phyloP scores from a whole-genome alignment of 768 basidiomycete genomes.

The Royoungia palumana region DNA sequence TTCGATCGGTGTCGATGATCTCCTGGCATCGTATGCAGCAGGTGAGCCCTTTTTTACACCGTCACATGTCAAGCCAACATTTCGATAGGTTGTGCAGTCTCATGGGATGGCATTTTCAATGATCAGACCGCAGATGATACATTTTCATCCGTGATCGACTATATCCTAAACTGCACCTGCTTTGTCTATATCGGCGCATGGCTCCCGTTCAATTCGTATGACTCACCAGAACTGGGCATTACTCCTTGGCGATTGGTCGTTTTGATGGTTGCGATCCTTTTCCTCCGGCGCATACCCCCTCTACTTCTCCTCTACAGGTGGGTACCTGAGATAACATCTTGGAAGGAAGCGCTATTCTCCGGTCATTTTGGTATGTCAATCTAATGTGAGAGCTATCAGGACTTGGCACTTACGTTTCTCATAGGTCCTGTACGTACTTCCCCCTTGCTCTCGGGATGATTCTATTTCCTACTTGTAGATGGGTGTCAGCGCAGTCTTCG shows the following conservation, averaged over 20 bases:
- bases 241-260: slow-evolving; percentile 68
- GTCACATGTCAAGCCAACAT: not conserved
- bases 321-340: slow-evolving; percentile 82
- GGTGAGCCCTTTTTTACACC: slow-evolving; percentile 38
- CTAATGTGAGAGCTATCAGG: not conserved
- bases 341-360: slow-evolving; percentile 85
- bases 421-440: slow-evolving; percentile 51
- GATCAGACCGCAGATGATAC: slow-evolving; percentile 76
- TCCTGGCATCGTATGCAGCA: slow-evolving; percentile 85
- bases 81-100: slow-evolving; percentile 76
- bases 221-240: slow-evolving; percentile 54
- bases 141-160: slow-evolving; percentile 89
- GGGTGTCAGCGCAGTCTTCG: slow-evolving; percentile 91
- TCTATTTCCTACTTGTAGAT: slow-evolving; percentile 45
- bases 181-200: slow-evolving; percentile 90
- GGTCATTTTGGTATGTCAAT: slow-evolving; percentile 77
- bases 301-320: slow-evolving; percentile 74
- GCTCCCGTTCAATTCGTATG: slow-evolving; percentile 64
- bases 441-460: not conserved
- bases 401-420: slow-evolving; percentile 1
- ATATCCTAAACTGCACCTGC: slow-evolving; percentile 76
- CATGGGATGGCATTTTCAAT: slow-evolving; percentile 88
- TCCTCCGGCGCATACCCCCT: slow-evolving; percentile 77
- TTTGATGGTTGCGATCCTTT: slow-evolving; percentile 63
- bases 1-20: slow-evolving; percentile 80